Conservation (phyloP, 1,284 basidiomycete genomes). For the Marasmius fiardii region DNA sequence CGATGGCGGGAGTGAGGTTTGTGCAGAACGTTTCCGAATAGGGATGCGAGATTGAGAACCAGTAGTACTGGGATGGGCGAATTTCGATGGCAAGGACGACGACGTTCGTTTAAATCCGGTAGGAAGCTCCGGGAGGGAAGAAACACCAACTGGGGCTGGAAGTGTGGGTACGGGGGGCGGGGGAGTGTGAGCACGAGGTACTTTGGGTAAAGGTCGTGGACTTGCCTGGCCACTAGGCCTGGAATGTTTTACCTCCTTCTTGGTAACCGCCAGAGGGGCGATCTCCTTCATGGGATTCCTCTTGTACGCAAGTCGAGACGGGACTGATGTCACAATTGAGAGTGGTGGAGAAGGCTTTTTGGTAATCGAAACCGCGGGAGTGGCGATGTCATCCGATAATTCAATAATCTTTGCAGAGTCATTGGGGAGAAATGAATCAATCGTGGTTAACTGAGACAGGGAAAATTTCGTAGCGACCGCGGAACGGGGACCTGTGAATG, state of each 20-base stretch:
- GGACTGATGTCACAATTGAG: neutral
- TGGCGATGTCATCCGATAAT: constrained; percentile 6
- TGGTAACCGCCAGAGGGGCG: neutral
- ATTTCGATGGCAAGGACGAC: neutral
- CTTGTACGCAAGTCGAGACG: neutral
- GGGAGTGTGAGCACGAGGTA: constrained; percentile 7
- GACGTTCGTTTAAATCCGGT: neutral
- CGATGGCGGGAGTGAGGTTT: neutral
- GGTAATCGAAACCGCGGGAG: neutral
- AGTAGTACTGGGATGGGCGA: neutral
- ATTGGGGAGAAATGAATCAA: neutral
- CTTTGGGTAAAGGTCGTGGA: constrained; percentile 10
- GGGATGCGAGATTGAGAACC: neutral
- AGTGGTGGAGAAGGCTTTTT: neutral
- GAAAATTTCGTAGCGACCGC: constrained; percentile 8
- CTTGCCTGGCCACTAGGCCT: neutral
- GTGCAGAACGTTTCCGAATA: neutral
- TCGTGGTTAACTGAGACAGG: neutral
- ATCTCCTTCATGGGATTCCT: constrained; percentile 2
- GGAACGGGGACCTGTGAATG: constrained; percentile 1
- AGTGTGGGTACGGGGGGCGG: neutral
- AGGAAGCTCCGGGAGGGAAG: neutral
- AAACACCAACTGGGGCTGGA: neutral
- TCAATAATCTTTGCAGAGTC: constrained; percentile 7
- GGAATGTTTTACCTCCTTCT: neutral